These are phyloP conservation scores for Yamadazyma trypodendri DNA, from an alignment of 1,139 yeast species.

Conservation along the genomic window DNA sequence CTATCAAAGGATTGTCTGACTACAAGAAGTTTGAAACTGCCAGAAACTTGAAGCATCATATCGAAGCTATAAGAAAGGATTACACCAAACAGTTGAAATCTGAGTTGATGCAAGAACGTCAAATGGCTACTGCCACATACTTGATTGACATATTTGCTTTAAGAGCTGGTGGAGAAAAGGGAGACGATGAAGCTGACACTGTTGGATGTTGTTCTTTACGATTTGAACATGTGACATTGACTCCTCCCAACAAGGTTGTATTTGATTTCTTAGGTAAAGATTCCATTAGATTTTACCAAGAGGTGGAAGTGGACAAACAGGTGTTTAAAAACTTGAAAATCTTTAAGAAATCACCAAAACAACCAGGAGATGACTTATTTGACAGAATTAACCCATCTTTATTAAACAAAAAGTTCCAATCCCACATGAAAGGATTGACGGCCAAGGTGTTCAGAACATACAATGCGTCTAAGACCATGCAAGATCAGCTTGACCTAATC, in stretches of 20 bases:
- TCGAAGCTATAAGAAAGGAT: constrained; percentile 72
- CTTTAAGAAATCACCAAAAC: constrained; percentile 84
- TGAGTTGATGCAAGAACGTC: constrained; percentile 80
- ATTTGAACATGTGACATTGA: constrained; percentile 81
- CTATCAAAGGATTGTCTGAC: constrained; percentile 89
- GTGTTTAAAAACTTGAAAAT: constrained; percentile 86
- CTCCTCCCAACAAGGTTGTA: constrained; percentile 84
- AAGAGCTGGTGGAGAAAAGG: constrained; percentile 98
- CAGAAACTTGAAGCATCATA: constrained; percentile 71
- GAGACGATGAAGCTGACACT: constrained; percentile 97
- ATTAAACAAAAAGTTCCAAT: constrained; percentile 82
- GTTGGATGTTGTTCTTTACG: constrained; percentile 96
- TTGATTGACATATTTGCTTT: constrained; percentile 91
- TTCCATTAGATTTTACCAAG: constrained; percentile 88
- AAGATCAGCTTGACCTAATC: constrained; percentile 83
- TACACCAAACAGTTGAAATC: constrained; percentile 71
- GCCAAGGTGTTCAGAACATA: constrained; percentile 98
- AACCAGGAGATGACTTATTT: constrained; percentile 88
- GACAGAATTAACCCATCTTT: constrained; percentile 84
- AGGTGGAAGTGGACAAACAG: constrained; percentile 85
- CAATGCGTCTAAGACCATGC: constrained; percentile 96
- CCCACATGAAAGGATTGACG: constrained; percentile 88
- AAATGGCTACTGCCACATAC: constrained; percentile 92
- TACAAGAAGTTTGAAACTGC: constrained; percentile 92
- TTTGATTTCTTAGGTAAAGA: constrained; percentile 97